Evolutionary conservation across 352 stramenopile species (phyloP), one percentile per base, ranked within the genome.

Genomic region (Globisporangium uncinulatum): DNA sequence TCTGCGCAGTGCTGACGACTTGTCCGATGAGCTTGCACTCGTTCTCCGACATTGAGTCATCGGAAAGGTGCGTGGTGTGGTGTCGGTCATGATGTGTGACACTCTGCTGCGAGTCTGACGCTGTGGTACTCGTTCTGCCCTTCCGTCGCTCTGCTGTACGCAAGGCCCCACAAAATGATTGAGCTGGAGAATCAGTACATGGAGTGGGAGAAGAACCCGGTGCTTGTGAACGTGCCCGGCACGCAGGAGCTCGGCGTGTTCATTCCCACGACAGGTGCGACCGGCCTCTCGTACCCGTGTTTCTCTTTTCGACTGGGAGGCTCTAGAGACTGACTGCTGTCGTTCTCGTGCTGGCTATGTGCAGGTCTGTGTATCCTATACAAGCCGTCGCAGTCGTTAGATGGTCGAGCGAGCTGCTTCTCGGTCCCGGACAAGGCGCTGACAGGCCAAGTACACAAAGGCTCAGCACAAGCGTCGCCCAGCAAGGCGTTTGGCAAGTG

Each of bases 141-240:
- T 14, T 24, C 15, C 6, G 24, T 36, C 19, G 1, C 4, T 44
- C 31, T 42, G 2, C 13, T 9, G 17, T 45, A 21, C 24, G 6
- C 6, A 13, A 86, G 78, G 42, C 66, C 62, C 15, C 76, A 86
- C 59, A 79, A 54, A 17, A 65, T 83, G 7, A 60, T 86, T 21
- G 79, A 89, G 54, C 70, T 89, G 32, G 79, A 89, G 60, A 82
- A 65, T 39, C 70, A 86, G 51, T 79, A 83, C 54, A 87, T 86
- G 76, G 72, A 83, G 15, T 87, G 73, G 72, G 79, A 87, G 42
- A 54, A 56, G 3, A 68, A 70, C 19, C 79, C 79, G 0, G 63
- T 87, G 19, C 62, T 89, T 15, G 57, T 86, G 15, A 75, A 64
- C n/a, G 54, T 87, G 32, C 63, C 70, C 6, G 54, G 66, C 14